Percentiles rank a stretch among this genome's conserved stretches.
phyloP scores from a whole-genome alignment of 2,329 filamentous ascomycete genomes.

The Rosellinia necatrix region DNA sequence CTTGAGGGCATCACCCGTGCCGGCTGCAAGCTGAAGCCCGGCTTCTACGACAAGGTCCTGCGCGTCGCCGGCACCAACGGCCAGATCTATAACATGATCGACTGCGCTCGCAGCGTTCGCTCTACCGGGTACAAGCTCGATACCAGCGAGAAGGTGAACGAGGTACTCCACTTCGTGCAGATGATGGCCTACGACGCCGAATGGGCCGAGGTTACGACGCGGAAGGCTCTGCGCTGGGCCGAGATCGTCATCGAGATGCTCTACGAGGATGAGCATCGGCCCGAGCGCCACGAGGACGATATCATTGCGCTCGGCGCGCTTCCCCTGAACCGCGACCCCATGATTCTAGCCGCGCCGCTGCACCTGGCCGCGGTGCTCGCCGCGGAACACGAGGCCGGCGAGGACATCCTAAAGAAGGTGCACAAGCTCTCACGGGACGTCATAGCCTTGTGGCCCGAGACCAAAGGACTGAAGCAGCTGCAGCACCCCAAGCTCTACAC shows the following conservation, averaged over 20 bases:
- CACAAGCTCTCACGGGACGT: slow-evolving; percentile 45
- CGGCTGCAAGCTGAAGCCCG: slow-evolving; percentile 43
- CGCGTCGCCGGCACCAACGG: slow-evolving; percentile 48
- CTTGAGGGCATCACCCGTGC: slow-evolving; percentile 56
- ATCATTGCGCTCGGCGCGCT: slow-evolving; percentile 25
- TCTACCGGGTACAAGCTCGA: slow-evolving; percentile 53
- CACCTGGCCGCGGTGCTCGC: slow-evolving; percentile 50
- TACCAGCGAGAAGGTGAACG: slow-evolving; percentile 47
- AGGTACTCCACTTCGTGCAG: slow-evolving; percentile 47
- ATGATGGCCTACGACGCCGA: slow-evolving; percentile 47
- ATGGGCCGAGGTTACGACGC: slow-evolving; percentile 44
- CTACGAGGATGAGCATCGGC: slow-evolving; percentile 48
- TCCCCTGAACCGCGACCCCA: slow-evolving; percentile 49
- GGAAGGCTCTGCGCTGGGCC: slow-evolving; percentile 51
- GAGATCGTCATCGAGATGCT: slow-evolving; percentile 56
- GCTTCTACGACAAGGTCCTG: slow-evolving; percentile 47
- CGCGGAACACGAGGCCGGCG: slow-evolving; percentile 39
- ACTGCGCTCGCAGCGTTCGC: slow-evolving; percentile 52
- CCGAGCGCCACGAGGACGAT: slow-evolving; percentile 23
- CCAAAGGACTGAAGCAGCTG: slow-evolving; percentile 43
- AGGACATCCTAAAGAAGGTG: slow-evolving; percentile 43
- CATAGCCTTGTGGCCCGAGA: slow-evolving; percentile 48
- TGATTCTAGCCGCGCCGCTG: slow-evolving; percentile 48
- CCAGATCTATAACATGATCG: slow-evolving; percentile 52
- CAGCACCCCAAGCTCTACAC: slow-evolving; percentile 43